Base-by-base conservation (phyloP, 1,139 yeast species). In the Pichia sp. region DNA sequence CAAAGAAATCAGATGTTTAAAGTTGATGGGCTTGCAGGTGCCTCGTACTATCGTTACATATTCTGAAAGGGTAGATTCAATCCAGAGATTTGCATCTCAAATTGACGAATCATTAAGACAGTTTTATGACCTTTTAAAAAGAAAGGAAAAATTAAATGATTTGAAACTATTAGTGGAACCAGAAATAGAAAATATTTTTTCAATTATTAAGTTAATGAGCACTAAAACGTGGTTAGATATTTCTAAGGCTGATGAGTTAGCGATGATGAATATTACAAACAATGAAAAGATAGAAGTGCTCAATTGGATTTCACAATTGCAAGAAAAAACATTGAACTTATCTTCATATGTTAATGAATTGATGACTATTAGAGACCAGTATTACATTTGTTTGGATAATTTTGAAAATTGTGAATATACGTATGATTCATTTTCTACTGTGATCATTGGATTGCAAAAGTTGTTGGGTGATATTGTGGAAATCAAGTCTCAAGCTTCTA, bases 51-150 rank as follows among this genome's bases (percentile, higher is more conserved):
- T 81, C 7, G 55, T 64, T 37, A 68, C 65, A 53, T 73, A 64
- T 49, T 75, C 77, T 37, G 72, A 70, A 60, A 75, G 63, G 50
- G 77, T 68, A 40, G 72, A 73, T 46, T 69, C 73, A 30, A 61
- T 85, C 0, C 75, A 79, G 42, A 90, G 91, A 0, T 73, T 77
- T 51, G 83, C 88, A 0, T 69, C 74, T 1, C 72, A 76, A 14
- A 58, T 88, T 14, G 63, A 67, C 10, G 94, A 86, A 52, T 68
- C 76, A 2, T 42, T 81, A 18, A 62, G 67, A 10, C 65, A 69
- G 2, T 58, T 73, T 34, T 50, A 59, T 21, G 51, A 56, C 7
- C 50, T 67, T 0, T 40, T 66, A 17, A 24, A 38, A 2, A 48
- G 48, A 0, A 50, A 67, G 18, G 67, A 62, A 4, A 15, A 44